Conservation (phyloP, 2,329 filamentous ascomycete genomes). For the Arachnopeziza araneosa region DNA sequence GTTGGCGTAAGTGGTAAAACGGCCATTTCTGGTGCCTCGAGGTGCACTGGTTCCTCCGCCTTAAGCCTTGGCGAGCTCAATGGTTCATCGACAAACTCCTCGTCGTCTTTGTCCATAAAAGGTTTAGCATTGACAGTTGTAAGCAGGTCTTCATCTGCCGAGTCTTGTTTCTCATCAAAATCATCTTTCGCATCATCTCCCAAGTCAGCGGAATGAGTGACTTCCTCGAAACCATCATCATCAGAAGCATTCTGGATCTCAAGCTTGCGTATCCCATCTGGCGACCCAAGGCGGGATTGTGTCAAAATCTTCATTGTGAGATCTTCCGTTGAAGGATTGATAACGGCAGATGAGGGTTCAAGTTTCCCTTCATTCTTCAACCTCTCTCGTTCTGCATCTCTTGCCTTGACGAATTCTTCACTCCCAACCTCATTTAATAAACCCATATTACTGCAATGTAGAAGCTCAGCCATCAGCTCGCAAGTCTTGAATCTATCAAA, state of each 20-base stretch:
- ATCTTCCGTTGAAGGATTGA: slow-evolving; percentile 52
- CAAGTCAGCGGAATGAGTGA: slow-evolving; percentile 63
- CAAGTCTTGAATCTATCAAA: slow-evolving; percentile 99
- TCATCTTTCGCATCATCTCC: slow-evolving; percentile 68
- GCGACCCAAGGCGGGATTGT: slow-evolving; percentile 40
- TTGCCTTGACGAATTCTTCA: slow-evolving; percentile 74
- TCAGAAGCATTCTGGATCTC: slow-evolving; percentile 78
- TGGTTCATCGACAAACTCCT: slow-evolving; percentile 74
- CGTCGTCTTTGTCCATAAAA: slow-evolving; percentile 56
- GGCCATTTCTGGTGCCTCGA: slow-evolving; percentile 50
- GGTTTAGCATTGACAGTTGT: slow-evolving; percentile 32
- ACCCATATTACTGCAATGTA: slow-evolving; percentile 99
- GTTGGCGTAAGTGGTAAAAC: slow-evolving; percentile 54
- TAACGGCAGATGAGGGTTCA: slow-evolving; percentile 30
- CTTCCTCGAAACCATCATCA: slow-evolving; percentile 92
- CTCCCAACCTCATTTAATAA: slow-evolving; percentile 87
- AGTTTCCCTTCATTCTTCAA: slow-evolving; percentile 74
- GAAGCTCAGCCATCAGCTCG: slow-evolving; percentile 93
- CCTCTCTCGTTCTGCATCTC: slow-evolving; percentile 76
- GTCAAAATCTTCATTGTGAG: slow-evolving; percentile 53
- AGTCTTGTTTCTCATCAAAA: slow-evolving; percentile 51
- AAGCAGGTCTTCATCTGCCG: slow-evolving; percentile 36
- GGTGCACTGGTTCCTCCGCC: slow-evolving; percentile 48
- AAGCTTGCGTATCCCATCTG: slow-evolving; percentile 63
- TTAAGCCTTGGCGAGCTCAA: slow-evolving; percentile 62